Base-by-base conservation (phyloP, 1,139 yeast genomes). In the Wickerhamomyces sp. region DNA sequence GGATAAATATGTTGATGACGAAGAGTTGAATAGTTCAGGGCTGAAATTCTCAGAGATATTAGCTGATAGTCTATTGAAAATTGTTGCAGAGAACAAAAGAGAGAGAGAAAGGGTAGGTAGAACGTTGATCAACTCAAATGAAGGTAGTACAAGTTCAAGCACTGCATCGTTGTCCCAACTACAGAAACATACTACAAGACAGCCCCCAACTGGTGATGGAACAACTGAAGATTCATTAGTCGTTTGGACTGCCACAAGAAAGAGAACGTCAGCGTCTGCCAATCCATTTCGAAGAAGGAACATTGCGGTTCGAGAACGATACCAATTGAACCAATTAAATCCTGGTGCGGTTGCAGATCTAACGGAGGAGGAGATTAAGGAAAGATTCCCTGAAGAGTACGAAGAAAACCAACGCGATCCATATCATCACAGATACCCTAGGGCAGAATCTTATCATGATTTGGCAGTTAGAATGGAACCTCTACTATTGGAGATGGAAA, bases 371-470 rank as follows among this genome's bases (percentile, higher is more conserved):
- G 84, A 87, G 59, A 75, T 91, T 49, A 65, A 71, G 51, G 61
- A 65, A 39, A 68, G 72, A 53, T 88, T 70, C 59, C 95, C 96
- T 0, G 75, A 71, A 3, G 97, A 90, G 55, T 86, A 75, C 60
- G 74, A 71, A 48, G 82, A 78, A 56, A 87, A 81, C 60, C 50
- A 68, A 45, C 69, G 72, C 50, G 97, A 91, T 63, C 96, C 96
- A 2, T 94, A 93, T 62, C 97, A 93, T 64, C 93, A 86, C 63
- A 74, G 99, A 48, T 93, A 80, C 63, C 89, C 96, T 8, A 75
- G 98, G 45, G 89, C 95, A 0, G 99, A 93, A 66, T 87, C 95
- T 46, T 93, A 90, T 62, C 99, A 93, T 65, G 99, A 93, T 64
- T 74, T 94, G 47, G 98, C 99, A 0, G 85, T 93, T 39, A 82